Evolutionary conservation across 2,329 filamentous ascomycete species (phyloP).

Genomic region (Monosporascus cannonballus): DNA sequence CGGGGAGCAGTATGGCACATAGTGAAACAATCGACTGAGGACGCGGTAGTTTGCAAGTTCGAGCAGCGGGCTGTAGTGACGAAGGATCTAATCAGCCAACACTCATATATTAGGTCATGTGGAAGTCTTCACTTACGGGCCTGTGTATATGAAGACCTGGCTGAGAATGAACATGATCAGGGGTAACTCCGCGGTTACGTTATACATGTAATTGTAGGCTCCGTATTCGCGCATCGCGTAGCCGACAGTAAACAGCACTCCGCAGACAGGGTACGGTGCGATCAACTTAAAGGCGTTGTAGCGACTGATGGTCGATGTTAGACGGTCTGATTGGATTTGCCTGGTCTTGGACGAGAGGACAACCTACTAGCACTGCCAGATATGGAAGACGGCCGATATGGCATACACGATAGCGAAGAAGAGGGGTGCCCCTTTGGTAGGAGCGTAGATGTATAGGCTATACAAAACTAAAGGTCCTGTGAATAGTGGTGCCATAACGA

Average conservation of each 20-base stretch:
- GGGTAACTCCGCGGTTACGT: neutral
- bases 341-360: neutral
- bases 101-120: neutral
- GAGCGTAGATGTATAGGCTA: slow-evolving; percentile 42
- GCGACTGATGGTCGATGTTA: slow-evolving; percentile 28
- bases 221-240: slow-evolving; percentile 48
- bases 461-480: slow-evolving; percentile 1
- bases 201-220: slow-evolving; percentile 39
- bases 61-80: slow-evolving; percentile 42
- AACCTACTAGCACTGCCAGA: slow-evolving; percentile 44
- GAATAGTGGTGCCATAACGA: neutral
- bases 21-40: slow-evolving; percentile 54
- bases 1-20: slow-evolving; percentile 52
- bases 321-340: neutral
- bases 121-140: slow-evolving; percentile 26
- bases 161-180: slow-evolving; percentile 40
- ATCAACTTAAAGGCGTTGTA: slow-evolving; percentile 47
- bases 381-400: slow-evolving; percentile 39
- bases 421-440: slow-evolving; percentile 48
- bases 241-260: slow-evolving; percentile 44
- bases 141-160: slow-evolving; percentile 29
- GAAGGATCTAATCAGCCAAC: too few relatives aligned
- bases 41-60: slow-evolving; percentile 58
- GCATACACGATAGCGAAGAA: slow-evolving; percentile 44
- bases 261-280: slow-evolving; percentile 43